Conservation (phyloP, 345 rosid species). For the Chamaenerion angustifolium region DNA sequence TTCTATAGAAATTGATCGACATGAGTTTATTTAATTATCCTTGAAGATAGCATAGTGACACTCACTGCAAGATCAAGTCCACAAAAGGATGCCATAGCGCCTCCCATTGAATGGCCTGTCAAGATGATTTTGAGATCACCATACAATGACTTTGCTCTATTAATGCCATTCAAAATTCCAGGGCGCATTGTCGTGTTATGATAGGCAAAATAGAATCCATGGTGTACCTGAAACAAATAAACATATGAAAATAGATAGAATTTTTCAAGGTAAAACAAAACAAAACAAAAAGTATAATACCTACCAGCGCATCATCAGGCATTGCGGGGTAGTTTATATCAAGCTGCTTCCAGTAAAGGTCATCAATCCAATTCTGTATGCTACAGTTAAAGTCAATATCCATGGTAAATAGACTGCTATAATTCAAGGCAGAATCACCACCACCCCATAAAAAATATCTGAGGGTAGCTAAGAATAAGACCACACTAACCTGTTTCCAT, state of each 20-base stretch:
- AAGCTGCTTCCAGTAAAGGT: slow-evolving; percentile 93
- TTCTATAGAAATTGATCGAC: no score
- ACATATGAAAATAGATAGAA: background rate
- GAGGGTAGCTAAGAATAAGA: background rate
- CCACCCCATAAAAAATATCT: background rate
- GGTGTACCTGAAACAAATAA: slow-evolving; percentile 57
- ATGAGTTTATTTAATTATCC: no score
- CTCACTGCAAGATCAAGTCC: slow-evolving; percentile 77
- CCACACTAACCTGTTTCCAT: slow-evolving; percentile 39
- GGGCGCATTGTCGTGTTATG: slow-evolving; percentile 88
- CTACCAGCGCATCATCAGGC: slow-evolving; percentile 76
- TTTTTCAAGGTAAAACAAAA: background rate
- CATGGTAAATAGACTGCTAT: background rate
- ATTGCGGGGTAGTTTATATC: slow-evolving; percentile 88
- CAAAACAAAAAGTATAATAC: slow-evolving; percentile 6
- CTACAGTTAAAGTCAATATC: slow-evolving; percentile 23
- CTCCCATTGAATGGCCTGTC: slow-evolving; percentile 99
- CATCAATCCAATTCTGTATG: slow-evolving; percentile 90
- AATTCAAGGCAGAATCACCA: no score
- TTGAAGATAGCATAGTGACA: no score
- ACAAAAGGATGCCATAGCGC: slow-evolving; percentile 91
- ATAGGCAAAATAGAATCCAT: slow-evolving; percentile 84
- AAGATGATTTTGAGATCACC: slow-evolving; percentile 59
- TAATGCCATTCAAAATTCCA: slow-evolving; percentile 54
- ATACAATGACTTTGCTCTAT: slow-evolving; percentile 40